Evolutionary conservation across 2,329 filamentous ascomycete species (phyloP), one percentile per base, ranked within the genome.

Genomic region (Claviceps quebecensis): DNA sequence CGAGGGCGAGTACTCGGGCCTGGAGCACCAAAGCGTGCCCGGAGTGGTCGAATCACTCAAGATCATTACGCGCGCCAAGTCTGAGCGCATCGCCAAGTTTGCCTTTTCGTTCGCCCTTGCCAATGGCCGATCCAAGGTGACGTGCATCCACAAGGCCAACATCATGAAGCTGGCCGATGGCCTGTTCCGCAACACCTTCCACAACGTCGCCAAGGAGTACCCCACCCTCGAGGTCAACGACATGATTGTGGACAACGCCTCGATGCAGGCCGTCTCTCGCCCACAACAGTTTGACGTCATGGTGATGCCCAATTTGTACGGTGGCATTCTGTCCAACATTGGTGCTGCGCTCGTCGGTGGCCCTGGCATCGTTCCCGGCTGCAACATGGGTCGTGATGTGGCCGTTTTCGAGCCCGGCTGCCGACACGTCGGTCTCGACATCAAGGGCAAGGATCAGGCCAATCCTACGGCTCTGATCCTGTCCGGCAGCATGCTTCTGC

Each of bases 131-230:
- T 91, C 94, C 80, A 97, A 97, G 86, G 88, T 98, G 53, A 97
- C 93, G 60, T 96, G 91, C 77, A 97, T 98, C 68, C 93, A 98
- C 85, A 98, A 98, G 81, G 93, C 93, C 74, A 98, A 98, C 80
- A 98, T 98, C 77, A 98, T 98, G 93, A 98, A 98, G 81, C 80
- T 98, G 54, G 91, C 90, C 69, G 93, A 98, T 63, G 93, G 93
- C 72, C 86, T 98, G 53, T 98, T 98, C 87, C 86, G 93, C 70
- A 91, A 84, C 75, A 97, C 93, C 61, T 94, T 97, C 80, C 88
- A 95, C 77, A 79, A 83, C 65, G 83, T 93, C 60, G 87, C 89
- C 59, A 86, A 94, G 76, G 88, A 95, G 70, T 98, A 93, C 76
- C 91, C 93, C 54, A 94, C 87, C 56, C 79, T 98, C 62, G 87